Conservation (phyloP, 2,329 filamentous ascomycete genomes). For the Cladophialophora immunda region DNA sequence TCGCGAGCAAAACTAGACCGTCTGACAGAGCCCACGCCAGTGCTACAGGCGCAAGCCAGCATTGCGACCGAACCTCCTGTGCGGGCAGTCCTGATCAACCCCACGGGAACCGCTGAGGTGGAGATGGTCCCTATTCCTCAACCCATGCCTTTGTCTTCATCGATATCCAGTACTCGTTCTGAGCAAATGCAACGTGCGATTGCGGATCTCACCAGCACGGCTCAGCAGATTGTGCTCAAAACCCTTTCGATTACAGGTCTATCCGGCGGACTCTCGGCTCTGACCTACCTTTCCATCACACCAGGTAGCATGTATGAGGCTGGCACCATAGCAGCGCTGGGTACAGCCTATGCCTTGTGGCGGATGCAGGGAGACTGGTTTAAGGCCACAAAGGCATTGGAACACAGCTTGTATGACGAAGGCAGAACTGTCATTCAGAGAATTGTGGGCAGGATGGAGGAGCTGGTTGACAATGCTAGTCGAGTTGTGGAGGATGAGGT, state of each 20-base stretch:
- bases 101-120: constrained; percentile 35
- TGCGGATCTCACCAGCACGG: constrained; percentile 74
- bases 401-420: constrained; percentile 63
- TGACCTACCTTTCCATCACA: constrained; percentile 64
- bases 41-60: constrained; percentile 34
- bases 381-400: constrained; percentile 60
- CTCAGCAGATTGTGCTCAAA: constrained; percentile 77
- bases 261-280: constrained; percentile 62
- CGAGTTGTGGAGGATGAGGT: constrained; percentile 46
- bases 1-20: background rate
- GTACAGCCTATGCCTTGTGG: constrained; percentile 65
- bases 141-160: constrained; percentile 71
- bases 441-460: constrained; percentile 61
- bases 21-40: constrained; percentile 16
- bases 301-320: constrained; percentile 65
- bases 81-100: constrained; percentile 38
- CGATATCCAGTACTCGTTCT: constrained; percentile 75
- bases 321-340: constrained; percentile 66
- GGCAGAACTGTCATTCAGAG: constrained; percentile 63
- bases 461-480: constrained; percentile 57
- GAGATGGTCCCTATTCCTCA: constrained; percentile 31
- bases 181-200: constrained; percentile 73
- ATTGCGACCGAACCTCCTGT: constrained; percentile 28
- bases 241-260: constrained; percentile 72
- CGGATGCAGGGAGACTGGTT: constrained; percentile 69